Evolutionary conservation across 148 eudicot species (phyloP), one percentile per base, ranked within the genome.

Genomic region (Tetragonia tetragonoides): DNA sequence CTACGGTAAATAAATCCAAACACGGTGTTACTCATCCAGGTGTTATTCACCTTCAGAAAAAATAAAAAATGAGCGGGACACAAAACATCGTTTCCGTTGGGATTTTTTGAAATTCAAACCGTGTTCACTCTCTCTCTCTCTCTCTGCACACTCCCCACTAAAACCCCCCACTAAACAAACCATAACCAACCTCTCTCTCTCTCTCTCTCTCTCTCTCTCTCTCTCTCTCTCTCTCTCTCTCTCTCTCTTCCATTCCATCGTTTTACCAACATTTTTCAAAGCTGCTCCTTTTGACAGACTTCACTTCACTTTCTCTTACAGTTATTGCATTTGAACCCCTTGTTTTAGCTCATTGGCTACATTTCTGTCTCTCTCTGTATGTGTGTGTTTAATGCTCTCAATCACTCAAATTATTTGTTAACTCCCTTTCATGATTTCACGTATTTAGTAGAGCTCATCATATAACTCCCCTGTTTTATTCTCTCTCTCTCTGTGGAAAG

Each of bases 81-180:
- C 57, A 59, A 12, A 18, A n/a, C 60, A 34, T 70, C 34, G 73
- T 79, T 70, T 79, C 83, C 78, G 83, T 80, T 77, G 44, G 44
- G 2, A 9, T 4, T 11, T 47, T 85, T 84, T 65, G 75, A 85
- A 85, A 38, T 81, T 81, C 82, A 84, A 81, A 81, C 66, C 49
- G 39, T 62, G 69, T 42, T 40, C 28, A 39, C 46, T 11, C 66
- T 49, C 70, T n/a, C 56, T 51, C 39, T 46, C 47, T 59, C 44
- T 69, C 73, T 44, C 59, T 46, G 10, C 49, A 6, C 49, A 46
- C 49, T 5, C 51, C 71, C 18, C 70, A 20, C 0, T 39, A 66
- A 37, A 10, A 42, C 12, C 70, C 70, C 37, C 70, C 17, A 23
- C 39, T 71, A 38, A 60, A 47, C 34, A 44, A 47, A 11, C 40